These are phyloP conservation scores for Aspergillus sp. DNA, from an alignment of 2,329 filamentous ascomycete species.

Conservation along the genomic window DNA sequence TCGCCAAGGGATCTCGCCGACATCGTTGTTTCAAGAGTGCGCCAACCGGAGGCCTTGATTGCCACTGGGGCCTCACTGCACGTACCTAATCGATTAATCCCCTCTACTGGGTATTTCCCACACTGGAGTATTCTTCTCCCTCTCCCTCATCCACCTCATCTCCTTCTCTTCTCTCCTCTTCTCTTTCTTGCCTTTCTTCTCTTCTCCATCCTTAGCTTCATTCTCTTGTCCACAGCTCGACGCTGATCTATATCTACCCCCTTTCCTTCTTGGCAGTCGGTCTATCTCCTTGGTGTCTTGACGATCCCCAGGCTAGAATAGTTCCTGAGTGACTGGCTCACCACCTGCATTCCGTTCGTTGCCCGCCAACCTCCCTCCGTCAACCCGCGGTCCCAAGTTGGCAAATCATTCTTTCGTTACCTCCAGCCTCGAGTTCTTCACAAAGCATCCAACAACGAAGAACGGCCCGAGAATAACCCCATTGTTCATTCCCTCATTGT, in stretches of 20 bases:
- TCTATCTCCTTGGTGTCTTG: background rate
- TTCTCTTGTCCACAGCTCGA: background rate
- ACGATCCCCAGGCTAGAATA: background rate
- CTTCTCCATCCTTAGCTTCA: no score
- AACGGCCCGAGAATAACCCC: background rate
- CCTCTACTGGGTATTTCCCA: background rate
- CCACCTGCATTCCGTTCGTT: constrained; percentile 30
- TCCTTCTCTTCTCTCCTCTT: constrained; percentile 9
- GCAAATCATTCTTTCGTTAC: background rate
- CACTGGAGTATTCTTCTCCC: background rate
- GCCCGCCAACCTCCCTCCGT: constrained; percentile 14
- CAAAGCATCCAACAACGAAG: no score
- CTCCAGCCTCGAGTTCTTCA: background rate
- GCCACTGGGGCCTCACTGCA: no score
- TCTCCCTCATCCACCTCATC: constrained; percentile 4
- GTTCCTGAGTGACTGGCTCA: constrained; percentile 22
- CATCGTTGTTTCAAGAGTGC: no score
- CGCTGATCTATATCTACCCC: constrained; percentile 1
- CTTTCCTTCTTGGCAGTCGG: constrained; percentile 5
- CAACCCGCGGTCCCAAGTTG: background rate
- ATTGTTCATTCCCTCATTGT: background rate
- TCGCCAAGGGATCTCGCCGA: no score
- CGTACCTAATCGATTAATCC: no score
- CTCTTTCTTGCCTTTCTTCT: background rate
- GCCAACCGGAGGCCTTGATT: no score